phyloP scores from a whole-genome alignment of 768 basidiomycete species.

The Trichaptum fuscoviolaceum region DNA sequence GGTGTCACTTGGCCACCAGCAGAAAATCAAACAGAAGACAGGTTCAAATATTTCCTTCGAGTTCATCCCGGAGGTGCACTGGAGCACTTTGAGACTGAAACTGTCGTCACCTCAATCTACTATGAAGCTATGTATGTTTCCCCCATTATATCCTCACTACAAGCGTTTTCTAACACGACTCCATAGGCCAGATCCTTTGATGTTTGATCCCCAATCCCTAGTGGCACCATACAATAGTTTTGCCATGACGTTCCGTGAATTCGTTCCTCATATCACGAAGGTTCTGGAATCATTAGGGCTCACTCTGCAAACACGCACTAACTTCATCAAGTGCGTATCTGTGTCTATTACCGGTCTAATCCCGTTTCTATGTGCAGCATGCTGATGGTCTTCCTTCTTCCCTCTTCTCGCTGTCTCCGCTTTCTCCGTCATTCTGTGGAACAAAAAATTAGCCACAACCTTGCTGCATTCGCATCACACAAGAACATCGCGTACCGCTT shows the following conservation, averaged over 20 bases:
- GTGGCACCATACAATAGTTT: conserved; percentile 80
- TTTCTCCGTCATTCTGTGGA: neutral
- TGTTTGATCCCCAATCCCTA: conserved; percentile 75
- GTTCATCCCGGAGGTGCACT: conserved; percentile 82
- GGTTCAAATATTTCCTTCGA: conserved; percentile 77
- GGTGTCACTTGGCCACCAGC: conserved; percentile 76
- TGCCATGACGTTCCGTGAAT: conserved; percentile 78
- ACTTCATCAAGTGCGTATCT: conserved; percentile 65
- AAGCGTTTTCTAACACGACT: conserved; percentile 8
- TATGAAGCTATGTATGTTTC: conserved; percentile 75
- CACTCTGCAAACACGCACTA: conserved; percentile 75
- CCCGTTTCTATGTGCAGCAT: neutral
- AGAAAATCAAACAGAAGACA: conserved; percentile 58
- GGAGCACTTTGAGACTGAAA: conserved; percentile 81
- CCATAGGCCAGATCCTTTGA: conserved; percentile 67
- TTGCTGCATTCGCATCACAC: conserved; percentile 66
- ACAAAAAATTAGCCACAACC: conserved; percentile 52
- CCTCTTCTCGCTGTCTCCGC: neutral
- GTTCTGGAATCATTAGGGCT: conserved; percentile 84
- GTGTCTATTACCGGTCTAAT: conserved; percentile 5
- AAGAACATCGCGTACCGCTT: conserved; percentile 91
- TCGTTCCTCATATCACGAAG: conserved; percentile 72
- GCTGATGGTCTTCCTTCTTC: neutral
- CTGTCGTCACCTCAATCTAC: conserved; percentile 74
- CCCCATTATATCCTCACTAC: neutral